Conservation (phyloP, 495 filamentous ascomycete genomes). For the Penicillium goetzii region DNA sequence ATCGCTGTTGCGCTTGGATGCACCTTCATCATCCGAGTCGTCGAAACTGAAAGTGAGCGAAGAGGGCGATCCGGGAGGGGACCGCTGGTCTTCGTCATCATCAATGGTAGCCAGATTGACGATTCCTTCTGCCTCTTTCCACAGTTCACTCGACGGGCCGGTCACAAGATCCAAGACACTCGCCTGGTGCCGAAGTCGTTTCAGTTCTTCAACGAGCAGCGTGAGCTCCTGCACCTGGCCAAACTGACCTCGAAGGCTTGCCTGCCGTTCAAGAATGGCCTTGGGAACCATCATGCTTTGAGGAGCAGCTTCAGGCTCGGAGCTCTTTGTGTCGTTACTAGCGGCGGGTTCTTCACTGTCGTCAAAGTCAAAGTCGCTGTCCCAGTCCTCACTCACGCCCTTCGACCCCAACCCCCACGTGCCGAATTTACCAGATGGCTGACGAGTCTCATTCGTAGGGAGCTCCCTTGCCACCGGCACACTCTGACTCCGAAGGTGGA, state of each 20-base stretch:
- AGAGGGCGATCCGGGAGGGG: constrained; percentile 54
- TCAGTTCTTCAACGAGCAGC: constrained; percentile 78
- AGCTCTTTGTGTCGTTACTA: constrained; percentile 32
- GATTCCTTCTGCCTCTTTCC: constrained; percentile 87
- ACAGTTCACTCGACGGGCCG: constrained; percentile 65
- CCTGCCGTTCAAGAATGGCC: constrained; percentile 82
- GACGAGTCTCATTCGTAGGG: constrained; percentile 55
- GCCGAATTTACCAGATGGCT: constrained; percentile 77
- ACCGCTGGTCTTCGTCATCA: constrained; percentile 64
- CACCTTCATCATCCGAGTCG: constrained; percentile 63
- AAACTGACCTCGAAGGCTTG: constrained; percentile 81
- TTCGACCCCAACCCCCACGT: constrained; percentile 88
- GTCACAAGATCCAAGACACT: constrained; percentile 66
- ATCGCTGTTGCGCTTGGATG: constrained; percentile 42
- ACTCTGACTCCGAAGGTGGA: constrained; percentile 92
- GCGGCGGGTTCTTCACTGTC: constrained; percentile 47
- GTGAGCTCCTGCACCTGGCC: constrained; percentile 86
- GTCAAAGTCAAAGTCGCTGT: constrained; percentile 81
- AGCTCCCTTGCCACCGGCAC: constrained; percentile 82
- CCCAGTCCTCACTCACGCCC: constrained; percentile 80
- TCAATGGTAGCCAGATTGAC: constrained; percentile 84
- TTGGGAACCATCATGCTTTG: constrained; percentile 73
- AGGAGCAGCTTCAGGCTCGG: constrained; percentile 29
- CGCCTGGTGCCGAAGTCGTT: constrained; percentile 66
- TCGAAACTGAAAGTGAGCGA: constrained; percentile 59